Evolutionary conservation across 305 asterid species (phyloP).

Genomic region (Solanum chacoense): DNA sequence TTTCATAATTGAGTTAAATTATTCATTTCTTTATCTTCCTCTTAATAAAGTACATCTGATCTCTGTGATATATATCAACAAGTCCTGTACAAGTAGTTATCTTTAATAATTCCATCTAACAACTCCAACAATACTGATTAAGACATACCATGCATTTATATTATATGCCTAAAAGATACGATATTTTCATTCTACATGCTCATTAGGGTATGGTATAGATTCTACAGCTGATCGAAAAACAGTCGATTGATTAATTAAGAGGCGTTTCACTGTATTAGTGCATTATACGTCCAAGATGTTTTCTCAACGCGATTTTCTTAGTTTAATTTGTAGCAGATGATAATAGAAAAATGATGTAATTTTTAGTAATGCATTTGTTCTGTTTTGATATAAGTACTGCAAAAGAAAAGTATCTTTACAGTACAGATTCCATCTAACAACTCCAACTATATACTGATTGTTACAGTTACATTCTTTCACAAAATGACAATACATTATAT

Average conservation of each 20-base stretch:
- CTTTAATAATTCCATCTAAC: not conserved
- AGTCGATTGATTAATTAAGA: not conserved
- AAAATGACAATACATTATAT: not conserved
- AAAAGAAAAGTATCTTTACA: not conserved
- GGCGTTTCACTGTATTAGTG: not conserved
- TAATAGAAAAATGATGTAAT: not conserved
- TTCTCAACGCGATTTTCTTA: not conserved
- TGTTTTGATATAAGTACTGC: not conserved
- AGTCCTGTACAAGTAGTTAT: not conserved
- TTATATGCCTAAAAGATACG: not conserved
- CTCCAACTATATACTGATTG: not conserved
- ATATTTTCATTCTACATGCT: not conserved
- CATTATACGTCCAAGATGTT: not conserved
- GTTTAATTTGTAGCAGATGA: not conserved
- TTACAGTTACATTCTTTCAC: not conserved
- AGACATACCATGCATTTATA: not conserved
- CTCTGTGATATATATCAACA: not conserved
- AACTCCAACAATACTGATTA: not conserved
- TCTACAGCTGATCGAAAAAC: not conserved
- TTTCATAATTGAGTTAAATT: not conserved
- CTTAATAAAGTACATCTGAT: not conserved
- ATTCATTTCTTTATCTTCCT: not conserved
- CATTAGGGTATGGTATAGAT: not conserved
- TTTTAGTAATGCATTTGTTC: not conserved
- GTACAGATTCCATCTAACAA: not conserved